These are phyloP conservation scores for Lactarius vividus DNA, from an alignment of 768 basidiomycete genomes.

Conservation along the genomic window DNA sequence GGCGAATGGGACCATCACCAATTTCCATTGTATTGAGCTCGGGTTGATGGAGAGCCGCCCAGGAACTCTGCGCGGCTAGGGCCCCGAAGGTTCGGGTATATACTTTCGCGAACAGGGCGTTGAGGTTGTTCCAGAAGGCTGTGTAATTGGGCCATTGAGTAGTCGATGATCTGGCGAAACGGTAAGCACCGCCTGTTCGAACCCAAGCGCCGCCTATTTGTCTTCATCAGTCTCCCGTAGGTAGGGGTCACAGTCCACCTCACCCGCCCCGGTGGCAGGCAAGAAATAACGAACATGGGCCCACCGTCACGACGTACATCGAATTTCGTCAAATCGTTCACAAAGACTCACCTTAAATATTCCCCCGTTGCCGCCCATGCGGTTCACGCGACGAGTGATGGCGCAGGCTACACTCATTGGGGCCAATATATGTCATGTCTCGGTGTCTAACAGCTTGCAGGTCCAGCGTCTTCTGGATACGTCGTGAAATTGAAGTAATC, in stretches of 20 bases:
- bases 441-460: background rate
- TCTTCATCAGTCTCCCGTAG: background rate
- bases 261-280: background rate
- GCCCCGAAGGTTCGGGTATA: background rate
- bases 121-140: background rate
- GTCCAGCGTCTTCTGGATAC: background rate
- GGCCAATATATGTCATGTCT: background rate
- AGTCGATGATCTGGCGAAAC: background rate
- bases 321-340: background rate
- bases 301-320: background rate
- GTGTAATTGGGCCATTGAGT: background rate
- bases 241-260: background rate
- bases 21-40: too few species aligned
- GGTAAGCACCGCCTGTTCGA: background rate
- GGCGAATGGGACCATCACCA: too few species aligned
- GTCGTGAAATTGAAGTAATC: slow-evolving; percentile 6
- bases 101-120: background rate
- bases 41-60: too few species aligned
- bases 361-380: background rate
- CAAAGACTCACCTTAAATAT: background rate
- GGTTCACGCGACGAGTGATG: background rate
- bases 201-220: background rate
- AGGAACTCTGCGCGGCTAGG: background rate
- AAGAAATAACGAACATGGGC: background rate
- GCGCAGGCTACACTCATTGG: background rate